Base-by-base conservation (phyloP, 1,284 basidiomycete species). In the Trichosporon faecale region DNA sequence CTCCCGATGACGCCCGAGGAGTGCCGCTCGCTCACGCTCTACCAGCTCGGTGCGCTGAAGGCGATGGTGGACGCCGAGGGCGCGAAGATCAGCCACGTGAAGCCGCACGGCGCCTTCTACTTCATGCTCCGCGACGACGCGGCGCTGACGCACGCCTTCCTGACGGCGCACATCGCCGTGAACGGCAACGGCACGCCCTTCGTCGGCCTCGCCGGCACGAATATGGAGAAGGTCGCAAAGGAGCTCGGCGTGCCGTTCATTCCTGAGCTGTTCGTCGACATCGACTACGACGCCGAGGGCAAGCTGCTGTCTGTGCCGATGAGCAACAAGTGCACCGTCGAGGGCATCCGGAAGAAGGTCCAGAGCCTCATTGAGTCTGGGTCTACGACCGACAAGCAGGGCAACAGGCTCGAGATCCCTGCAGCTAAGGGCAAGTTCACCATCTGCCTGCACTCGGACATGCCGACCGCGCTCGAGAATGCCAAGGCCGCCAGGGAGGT, bases 261-360 rank as follows among this genome's bases (percentile, higher is more conserved):
- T 9, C 79, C 80, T 0, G 80, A 80, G 72, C 73, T 75, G 21
- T 79, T 74, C 40, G 75, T 78, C 66, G 78, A 80, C 66, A 73
- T 78, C 60, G 75, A 80, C 73, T 82, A 82, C 67, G 70, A 74
- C 46, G 44, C 70, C 18, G 64, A 74, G 21, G 79, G 77, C 31
- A 73, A 71, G 16, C 73, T 82, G 2, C 69, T 82, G 27, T 76
- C 77, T 16, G 79, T 82, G 3, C 78, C 79, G 21, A 76, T 76
- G 27, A 69, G 66, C 61, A 68, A 72, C 46, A 64, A 66, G 29
- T 57, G 60, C 33, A 71, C 68, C 8, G 37, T 66, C 25, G 68
- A 74, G 68, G 89, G 89, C 79, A 85, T 92, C 70, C 89, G 89
- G 84, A 86, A 86, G 72, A 92, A 92, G 78, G 89, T 92, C 79